Evolutionary conservation across 257 asterid genomes (phyloP).

Genomic region (Solanum microdontum): DNA sequence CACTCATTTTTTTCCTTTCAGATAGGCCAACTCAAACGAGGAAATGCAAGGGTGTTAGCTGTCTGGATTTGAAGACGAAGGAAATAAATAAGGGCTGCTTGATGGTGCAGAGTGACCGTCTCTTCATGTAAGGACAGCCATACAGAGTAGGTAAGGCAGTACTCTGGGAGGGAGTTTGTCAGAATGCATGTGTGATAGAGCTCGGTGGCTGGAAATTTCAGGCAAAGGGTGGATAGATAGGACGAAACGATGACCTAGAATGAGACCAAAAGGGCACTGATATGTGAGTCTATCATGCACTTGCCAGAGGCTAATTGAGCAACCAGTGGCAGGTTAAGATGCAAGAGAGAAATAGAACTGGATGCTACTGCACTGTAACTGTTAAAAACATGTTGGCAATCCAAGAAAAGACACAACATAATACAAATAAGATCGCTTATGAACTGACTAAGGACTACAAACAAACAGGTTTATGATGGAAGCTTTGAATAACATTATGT

Average conservation of each 20-base stretch:
- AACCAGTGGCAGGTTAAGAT: background rate
- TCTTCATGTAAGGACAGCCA: background rate
- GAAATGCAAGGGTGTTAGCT: background rate
- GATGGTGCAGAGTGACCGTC: background rate
- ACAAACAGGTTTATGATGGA: background rate
- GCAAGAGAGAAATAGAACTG: background rate
- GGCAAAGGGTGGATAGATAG: background rate
- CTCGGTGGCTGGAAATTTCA: background rate
- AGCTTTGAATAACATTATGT: background rate
- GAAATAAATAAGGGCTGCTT: background rate
- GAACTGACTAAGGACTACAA: background rate
- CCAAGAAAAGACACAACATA: background rate
- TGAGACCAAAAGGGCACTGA: background rate
- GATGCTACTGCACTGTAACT: background rate
- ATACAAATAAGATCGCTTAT: background rate
- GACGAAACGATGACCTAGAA: background rate
- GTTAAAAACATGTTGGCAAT: background rate
- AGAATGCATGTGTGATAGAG: background rate
- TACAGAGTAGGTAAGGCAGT: background rate
- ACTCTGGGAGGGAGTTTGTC: background rate
- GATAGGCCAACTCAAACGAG: background rate
- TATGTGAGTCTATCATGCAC: background rate
- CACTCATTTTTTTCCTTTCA: background rate
- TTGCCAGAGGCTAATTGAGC: background rate
- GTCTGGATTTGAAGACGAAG: background rate